Evolutionary conservation across 208 protist genomes (phyloP).

Genomic region (Endotrypanum monterogeii): DNA sequence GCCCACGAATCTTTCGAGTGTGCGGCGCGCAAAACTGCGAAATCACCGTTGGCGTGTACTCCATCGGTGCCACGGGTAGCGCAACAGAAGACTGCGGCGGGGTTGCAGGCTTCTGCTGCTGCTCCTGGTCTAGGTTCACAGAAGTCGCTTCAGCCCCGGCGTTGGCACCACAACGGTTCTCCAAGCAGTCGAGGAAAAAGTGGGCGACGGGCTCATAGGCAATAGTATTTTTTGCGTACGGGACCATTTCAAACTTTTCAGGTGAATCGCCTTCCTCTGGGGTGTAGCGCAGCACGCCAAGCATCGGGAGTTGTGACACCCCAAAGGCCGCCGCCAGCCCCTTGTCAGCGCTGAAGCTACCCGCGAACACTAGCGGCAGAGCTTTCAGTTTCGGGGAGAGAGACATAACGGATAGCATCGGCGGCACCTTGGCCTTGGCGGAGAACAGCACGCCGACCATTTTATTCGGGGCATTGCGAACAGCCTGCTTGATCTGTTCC

Average conservation of each 20-base stretch:
- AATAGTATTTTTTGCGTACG: slow-evolving; percentile 46
- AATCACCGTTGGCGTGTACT: slow-evolving; percentile 33
- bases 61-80: slow-evolving; percentile 31
- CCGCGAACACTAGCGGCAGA: slow-evolving; percentile 77
- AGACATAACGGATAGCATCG: slow-evolving; percentile 80
- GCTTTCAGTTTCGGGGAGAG: slow-evolving; percentile 68
- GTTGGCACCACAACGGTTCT: slow-evolving; percentile 3
- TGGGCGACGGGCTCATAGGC: slow-evolving; percentile 74
- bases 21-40: slow-evolving; percentile 49
- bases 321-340: slow-evolving; percentile 42
- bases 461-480: slow-evolving; percentile 34
- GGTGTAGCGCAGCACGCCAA: slow-evolving; percentile 52
- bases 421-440: slow-evolving; percentile 70
- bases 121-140: slow-evolving; percentile 6
- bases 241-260: slow-evolving; percentile 38
- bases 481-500: slow-evolving; percentile 33
- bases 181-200: slow-evolving; percentile 53
- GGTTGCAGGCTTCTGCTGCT: not conserved
- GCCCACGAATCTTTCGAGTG: slow-evolving; percentile 27
- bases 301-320: slow-evolving; percentile 49
- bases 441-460: slow-evolving; percentile 79
- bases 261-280: slow-evolving; percentile 1
- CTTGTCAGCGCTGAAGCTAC: slow-evolving; percentile 18
- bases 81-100: slow-evolving; percentile 15
- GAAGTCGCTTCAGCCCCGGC: not conserved